Evolutionary conservation across 768 basidiomycete species (phyloP), one percentile per base, ranked within the genome.

Genomic region (Phaffia australis): DNA sequence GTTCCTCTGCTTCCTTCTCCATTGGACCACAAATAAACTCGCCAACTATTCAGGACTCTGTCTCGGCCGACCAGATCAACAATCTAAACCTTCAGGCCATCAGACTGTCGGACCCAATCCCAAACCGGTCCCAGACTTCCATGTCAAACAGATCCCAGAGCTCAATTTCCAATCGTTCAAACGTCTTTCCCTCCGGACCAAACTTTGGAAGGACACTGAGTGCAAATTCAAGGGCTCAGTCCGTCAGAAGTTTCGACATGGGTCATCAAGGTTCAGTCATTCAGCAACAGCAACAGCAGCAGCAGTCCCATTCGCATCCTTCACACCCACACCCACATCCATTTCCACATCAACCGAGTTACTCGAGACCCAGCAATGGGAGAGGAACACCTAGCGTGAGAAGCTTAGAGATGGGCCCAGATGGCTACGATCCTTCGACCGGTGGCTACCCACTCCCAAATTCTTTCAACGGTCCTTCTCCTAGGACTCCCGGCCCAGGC

Each of bases 81-180:
- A 32, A 64, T 14, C 63, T 69, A 42, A 58, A 58, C 52, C 83
- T 87, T 75, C 79, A 80, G 55, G 76, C 81, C 51, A 77, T 88
- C 74, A 80, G 76, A 59, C 75, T 87, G 65, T 75, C 75, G 61
- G 83, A 83, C 54, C 77, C 78, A 27, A 69, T 70, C n/a, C 72
- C 77, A 32, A 42, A 42, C 11, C 74, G 64, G n/a, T 56, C 68
- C 15, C 59, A 48, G 16, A 65, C 69, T 21, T 56, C 58, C 35
- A 63, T 68, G 63, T 67, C 69, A 27, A 56, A 56, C 46, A 57
- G 61, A 2, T 66, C 71, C 58, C 75, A 74, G 35, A 42, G 35
- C 35, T 42, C 35, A 42, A 42, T 42, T 11, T 42, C 35, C 35
- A 42, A 42, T 11, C 35, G 35, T 5, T 42, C 35, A 42, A 42